phyloP scores from a whole-genome alignment of 2,329 filamentous ascomycete genomes.

The Cryphonectria carpinicola region DNA sequence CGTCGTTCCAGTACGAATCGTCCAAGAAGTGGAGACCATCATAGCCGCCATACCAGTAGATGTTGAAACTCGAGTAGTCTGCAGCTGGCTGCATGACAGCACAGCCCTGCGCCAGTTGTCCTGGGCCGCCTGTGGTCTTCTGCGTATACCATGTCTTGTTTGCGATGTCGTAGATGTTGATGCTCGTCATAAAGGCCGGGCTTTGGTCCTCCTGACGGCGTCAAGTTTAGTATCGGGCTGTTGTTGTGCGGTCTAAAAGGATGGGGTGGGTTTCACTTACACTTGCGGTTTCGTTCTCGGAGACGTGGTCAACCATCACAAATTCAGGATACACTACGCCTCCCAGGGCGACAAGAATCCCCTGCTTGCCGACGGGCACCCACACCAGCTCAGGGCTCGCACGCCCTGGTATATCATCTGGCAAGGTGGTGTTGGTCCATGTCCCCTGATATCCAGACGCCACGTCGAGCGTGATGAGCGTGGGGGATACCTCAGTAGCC shows the following conservation, averaged over 20 bases:
- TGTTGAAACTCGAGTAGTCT: conserved; percentile 76
- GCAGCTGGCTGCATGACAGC: conserved; percentile 73
- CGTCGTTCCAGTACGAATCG: conserved; percentile 53
- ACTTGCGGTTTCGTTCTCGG: conserved; percentile 42
- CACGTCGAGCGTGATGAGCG: conserved; percentile 66
- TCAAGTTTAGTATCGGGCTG: conserved; percentile 31
- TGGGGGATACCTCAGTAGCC: conserved; percentile 55
- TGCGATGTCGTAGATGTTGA: conserved; percentile 79
- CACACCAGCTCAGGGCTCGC: conserved; percentile 70
- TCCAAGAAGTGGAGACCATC: conserved; percentile 49
- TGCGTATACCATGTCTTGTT: conserved; percentile 71
- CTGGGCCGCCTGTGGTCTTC: conserved; percentile 61
- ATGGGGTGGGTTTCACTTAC: conserved; percentile 38
- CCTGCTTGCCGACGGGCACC: conserved; percentile 77
- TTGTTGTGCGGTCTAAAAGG: background rate
- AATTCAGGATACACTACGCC: conserved; percentile 69
- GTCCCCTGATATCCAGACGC: conserved; percentile 48
- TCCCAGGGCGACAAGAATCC: conserved; percentile 76
- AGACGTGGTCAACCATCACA: conserved; percentile 33
- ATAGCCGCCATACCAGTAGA: conserved; percentile 85
- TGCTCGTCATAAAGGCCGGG: conserved; percentile 69
- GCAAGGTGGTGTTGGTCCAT: conserved; percentile 63
- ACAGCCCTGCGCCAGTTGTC: conserved; percentile 67
- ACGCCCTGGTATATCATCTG: conserved; percentile 53
- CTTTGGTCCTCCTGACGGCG: conserved; percentile 61